Evolutionary conservation across 2,329 filamentous ascomycete genomes (phyloP).

Genomic region (Pseudopyricularia javanii): DNA sequence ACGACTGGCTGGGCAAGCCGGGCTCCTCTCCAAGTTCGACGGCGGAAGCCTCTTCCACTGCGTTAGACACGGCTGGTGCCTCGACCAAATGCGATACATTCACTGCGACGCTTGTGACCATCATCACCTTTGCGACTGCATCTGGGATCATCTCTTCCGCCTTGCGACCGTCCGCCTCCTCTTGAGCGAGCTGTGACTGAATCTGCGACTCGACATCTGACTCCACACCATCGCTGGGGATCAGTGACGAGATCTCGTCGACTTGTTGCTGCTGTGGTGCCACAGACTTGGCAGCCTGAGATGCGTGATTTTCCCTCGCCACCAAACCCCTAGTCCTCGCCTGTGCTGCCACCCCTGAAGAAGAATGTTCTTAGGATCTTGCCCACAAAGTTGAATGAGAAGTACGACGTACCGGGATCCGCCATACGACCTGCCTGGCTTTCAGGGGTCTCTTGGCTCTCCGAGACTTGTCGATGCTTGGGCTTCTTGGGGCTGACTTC

Average conservation of each 20-base stretch:
- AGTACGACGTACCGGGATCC: background rate
- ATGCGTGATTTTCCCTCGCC: background rate
- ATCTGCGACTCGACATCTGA: constrained; percentile 14
- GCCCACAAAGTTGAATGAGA: constrained; percentile 1
- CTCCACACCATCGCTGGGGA: constrained; percentile 5
- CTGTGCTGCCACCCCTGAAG: background rate
- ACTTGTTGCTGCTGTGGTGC: background rate
- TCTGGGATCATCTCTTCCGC: constrained; percentile 4
- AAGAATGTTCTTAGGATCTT: constrained; percentile 1
- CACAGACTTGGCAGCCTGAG: background rate
- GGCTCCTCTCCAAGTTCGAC: constrained; percentile 5
- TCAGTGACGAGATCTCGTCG: background rate
- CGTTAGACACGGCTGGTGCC: background rate
- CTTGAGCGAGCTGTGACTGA: constrained; percentile 16
- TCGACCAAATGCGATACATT: too few relatives aligned
- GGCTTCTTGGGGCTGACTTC: constrained; percentile 13
- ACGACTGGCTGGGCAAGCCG: constrained; percentile 7
- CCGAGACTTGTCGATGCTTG: constrained; percentile 6
- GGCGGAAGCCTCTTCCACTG: constrained; percentile 2
- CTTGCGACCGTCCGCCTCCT: constrained; percentile 9
- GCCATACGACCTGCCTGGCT: constrained; percentile 8
- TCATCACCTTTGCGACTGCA: constrained; percentile 4
- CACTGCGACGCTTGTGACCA: background rate
- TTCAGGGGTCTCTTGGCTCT: constrained; percentile 8
- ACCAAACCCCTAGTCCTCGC: background rate